phyloP scores from a whole-genome alignment of 108 stramenopile species.

The Cyclostephanos invisitatus region DNA sequence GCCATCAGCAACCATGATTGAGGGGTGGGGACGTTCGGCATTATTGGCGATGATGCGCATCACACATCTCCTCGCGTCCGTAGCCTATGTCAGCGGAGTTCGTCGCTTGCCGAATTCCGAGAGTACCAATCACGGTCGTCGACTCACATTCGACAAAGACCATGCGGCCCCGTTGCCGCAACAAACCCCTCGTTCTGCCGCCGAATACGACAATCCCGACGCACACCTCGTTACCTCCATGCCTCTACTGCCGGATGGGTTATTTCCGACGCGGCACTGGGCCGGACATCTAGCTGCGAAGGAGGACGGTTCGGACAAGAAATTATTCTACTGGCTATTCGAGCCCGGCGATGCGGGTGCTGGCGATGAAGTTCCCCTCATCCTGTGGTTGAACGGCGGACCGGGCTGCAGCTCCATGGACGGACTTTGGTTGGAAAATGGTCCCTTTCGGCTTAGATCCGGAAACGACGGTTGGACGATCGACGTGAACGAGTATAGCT shows the following conservation, averaged over 20 bases:
- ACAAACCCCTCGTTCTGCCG: conserved; percentile 19
- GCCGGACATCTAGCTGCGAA: conserved; percentile 75
- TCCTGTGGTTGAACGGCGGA: conserved; percentile 91
- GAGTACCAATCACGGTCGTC: conserved; percentile 20
- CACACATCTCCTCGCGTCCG: neutral
- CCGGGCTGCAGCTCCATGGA: conserved; percentile 96
- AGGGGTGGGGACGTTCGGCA: too few species aligned
- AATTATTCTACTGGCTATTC: conserved; percentile 97
- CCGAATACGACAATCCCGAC: conserved; percentile 40
- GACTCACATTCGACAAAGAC: conserved; percentile 19
- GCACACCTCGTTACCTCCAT: conserved; percentile 69
- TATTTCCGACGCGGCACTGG: conserved; percentile 60
- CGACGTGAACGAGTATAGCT: conserved; percentile 65
- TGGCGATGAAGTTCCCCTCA: conserved; percentile 71
- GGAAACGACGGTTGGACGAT: conserved; percentile 50
- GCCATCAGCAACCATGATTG: too few species aligned
- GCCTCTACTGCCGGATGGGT: conserved; percentile 54
- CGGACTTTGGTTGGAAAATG: conserved; percentile 96
- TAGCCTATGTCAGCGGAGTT: conserved; percentile 22
- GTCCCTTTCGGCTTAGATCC: conserved; percentile 76
- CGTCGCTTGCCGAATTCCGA: conserved; percentile 28
- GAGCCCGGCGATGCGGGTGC: conserved; percentile 50
- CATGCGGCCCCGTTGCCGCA: neutral
- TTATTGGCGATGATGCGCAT: conserved; percentile 4
- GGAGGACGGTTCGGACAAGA: conserved; percentile 60